These are phyloP conservation scores for Kwoniella botswanensis DNA, from an alignment of 768 basidiomycete genomes.

Conservation along the genomic window DNA sequence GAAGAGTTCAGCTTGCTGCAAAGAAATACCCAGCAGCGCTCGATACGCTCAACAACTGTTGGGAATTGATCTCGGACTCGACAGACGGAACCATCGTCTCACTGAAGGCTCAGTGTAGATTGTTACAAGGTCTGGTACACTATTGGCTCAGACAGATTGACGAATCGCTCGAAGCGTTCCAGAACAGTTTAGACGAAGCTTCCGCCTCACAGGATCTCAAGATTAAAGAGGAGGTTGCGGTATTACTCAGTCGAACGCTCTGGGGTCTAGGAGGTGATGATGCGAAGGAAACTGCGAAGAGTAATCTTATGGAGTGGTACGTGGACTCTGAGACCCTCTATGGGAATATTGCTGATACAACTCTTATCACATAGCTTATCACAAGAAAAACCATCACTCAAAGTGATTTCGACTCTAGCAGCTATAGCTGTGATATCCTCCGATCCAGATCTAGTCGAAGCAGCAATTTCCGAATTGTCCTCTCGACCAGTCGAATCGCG, in stretches of 20 bases:
- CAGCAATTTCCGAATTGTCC: constrained; percentile 80
- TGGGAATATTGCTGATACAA: background rate
- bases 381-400: constrained; percentile 74
- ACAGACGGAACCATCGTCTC: constrained; percentile 57
- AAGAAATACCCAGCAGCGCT: constrained; percentile 68
- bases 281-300: constrained; percentile 75
- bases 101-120: constrained; percentile 52
- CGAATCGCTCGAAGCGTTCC: constrained; percentile 70
- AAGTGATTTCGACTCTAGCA: constrained; percentile 79
- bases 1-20: constrained; percentile 71
- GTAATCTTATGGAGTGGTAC: constrained; percentile 80
- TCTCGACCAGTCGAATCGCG: constrained; percentile 71
- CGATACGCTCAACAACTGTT: constrained; percentile 72
- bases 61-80: constrained; percentile 67
- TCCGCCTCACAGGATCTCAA: constrained; percentile 35
- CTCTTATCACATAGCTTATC: constrained; percentile 66
- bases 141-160: constrained; percentile 70
- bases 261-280: constrained; percentile 83
- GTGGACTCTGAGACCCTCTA: constrained; percentile 31
- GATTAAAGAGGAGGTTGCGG: constrained; percentile 71
- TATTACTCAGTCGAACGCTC: constrained; percentile 81
- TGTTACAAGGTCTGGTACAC: constrained; percentile 74
- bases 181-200: constrained; percentile 67
- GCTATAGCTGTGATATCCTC: constrained; percentile 78
- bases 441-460: constrained; percentile 81